Conservation (phyloP, 768 basidiomycete species). For the Mycena polygramma region DNA sequence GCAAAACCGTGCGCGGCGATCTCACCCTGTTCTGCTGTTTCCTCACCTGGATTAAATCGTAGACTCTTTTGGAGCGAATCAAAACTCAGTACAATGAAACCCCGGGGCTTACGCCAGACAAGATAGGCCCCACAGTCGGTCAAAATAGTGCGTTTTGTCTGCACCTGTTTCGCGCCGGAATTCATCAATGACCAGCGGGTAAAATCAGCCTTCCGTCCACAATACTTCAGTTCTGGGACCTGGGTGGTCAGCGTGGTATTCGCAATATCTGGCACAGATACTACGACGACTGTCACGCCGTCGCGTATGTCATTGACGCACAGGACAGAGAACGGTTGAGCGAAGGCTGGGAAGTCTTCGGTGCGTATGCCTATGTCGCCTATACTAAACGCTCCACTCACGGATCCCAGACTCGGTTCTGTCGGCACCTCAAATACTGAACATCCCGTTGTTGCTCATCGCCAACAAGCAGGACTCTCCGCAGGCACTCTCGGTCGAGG, state of each 20-base stretch:
- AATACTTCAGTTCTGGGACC: constrained; percentile 96
- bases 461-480: constrained; percentile 97
- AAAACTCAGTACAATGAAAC: constrained; percentile 92
- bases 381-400: constrained; percentile 8
- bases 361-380: constrained; percentile 60
- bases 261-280: constrained; percentile 95
- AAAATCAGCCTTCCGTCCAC: constrained; percentile 94
- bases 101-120: constrained; percentile 90
- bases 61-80: constrained; percentile 94
- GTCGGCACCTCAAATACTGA: constrained; percentile 89
- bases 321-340: constrained; percentile 88
- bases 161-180: neutral
- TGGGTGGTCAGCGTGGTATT: constrained; percentile 95
- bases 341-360: constrained; percentile 98
- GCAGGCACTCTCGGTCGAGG: constrained; percentile 84
- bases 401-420: constrained; percentile 79
- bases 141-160: constrained; percentile 86
- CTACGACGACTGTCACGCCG: constrained; percentile 97
- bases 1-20: constrained; percentile 77
- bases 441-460: constrained; percentile 89
- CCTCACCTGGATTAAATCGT: constrained; percentile 25
- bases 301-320: constrained; percentile 95
- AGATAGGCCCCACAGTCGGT: constrained; percentile 96
- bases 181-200: constrained; percentile 69
- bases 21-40: neutral